Percentiles rank a stretch among this genome's conserved stretches.
Conservation (phyloP, 495 filamentous ascomycete species). For the Collariella sp. region DNA sequence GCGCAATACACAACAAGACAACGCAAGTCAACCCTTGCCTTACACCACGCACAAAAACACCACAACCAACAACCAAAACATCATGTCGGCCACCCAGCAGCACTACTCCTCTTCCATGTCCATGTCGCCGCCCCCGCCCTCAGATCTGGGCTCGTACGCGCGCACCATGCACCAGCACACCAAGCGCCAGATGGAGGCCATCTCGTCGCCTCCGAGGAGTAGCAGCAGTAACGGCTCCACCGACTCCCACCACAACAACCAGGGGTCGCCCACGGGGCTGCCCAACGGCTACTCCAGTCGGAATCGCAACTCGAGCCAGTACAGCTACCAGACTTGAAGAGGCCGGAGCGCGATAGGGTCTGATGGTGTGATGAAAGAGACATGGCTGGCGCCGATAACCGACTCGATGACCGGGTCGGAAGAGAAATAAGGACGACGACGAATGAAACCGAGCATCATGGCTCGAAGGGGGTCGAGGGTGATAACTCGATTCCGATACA, state of each 20-base stretch:
- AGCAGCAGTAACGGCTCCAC: not conserved
- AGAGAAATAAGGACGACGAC: not conserved
- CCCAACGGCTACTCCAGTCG: slow-evolving; percentile 27
- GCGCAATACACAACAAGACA: not conserved
- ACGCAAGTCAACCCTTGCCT: not conserved
- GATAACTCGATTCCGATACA: not conserved
- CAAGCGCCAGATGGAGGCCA: slow-evolving; percentile 44
- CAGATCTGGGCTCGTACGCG: slow-evolving; percentile 37
- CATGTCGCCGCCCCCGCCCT: slow-evolving; percentile 32
- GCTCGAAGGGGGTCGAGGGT: not conserved
- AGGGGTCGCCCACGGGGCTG: slow-evolving; percentile 19
- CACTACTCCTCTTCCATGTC: slow-evolving; percentile 26
- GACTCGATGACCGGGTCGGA: not conserved
- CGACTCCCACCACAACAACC: not conserved
- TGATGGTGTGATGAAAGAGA: not conserved
- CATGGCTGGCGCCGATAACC: too few relatives aligned
- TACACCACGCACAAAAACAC: not conserved
- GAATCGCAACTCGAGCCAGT: slow-evolving; percentile 2
- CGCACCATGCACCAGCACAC: slow-evolving; percentile 45
- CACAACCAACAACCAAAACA: not conserved
- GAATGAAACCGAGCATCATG: not conserved
- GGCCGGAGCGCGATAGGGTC: too few relatives aligned
- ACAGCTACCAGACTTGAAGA: not conserved
- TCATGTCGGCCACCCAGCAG: slow-evolving; percentile 30
- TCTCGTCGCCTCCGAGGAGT: slow-evolving; percentile 18